Evolutionary conservation across 805 yeast genomes (phyloP).

Genomic region (Candida khao-thaluensis): DNA sequence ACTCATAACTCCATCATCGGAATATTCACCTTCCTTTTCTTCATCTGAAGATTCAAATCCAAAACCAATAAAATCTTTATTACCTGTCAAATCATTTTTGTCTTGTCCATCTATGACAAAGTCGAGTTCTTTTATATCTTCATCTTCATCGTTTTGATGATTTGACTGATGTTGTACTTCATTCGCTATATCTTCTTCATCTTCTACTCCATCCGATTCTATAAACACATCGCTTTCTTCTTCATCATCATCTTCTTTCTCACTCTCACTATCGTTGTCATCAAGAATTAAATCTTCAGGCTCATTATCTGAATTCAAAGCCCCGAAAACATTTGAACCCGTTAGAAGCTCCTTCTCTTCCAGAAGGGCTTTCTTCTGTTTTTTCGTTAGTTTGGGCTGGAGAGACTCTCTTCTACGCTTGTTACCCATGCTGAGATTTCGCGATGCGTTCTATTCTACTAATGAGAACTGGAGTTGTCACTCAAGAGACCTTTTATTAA

Average conservation of each 20-base stretch:
- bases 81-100: slow-evolving; percentile 40
- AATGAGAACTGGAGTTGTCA: too few species aligned
- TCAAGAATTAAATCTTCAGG: slow-evolving; percentile 23
- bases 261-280: slow-evolving; percentile 24
- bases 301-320: slow-evolving; percentile 15
- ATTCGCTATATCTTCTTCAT: slow-evolving; percentile 19
- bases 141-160: slow-evolving; percentile 1
- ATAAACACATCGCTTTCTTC: slow-evolving; percentile 15
- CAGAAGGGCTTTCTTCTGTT: slow-evolving; percentile 20
- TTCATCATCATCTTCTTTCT: slow-evolving; percentile 20
- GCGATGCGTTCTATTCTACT: slow-evolving; percentile 2
- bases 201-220: slow-evolving; percentile 17
- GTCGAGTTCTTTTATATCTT: background rate
- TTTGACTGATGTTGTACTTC: slow-evolving; percentile 1
- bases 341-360: slow-evolving; percentile 12
- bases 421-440: slow-evolving; percentile 14
- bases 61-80: slow-evolving; percentile 56
- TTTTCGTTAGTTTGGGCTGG: slow-evolving; percentile 22
- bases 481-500: too few species aligned
- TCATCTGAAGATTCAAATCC: slow-evolving; percentile 49
- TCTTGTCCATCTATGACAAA: background rate
- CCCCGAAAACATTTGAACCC: slow-evolving; percentile 22
- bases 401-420: slow-evolving; percentile 26
- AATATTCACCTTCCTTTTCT: slow-evolving; percentile 20
- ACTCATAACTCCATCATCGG: slow-evolving; percentile 34